Evolutionary conservation across 495 filamentous ascomycete genomes (phyloP), one percentile per base, ranked within the genome.

Genomic region (Penicillium angulare): DNA sequence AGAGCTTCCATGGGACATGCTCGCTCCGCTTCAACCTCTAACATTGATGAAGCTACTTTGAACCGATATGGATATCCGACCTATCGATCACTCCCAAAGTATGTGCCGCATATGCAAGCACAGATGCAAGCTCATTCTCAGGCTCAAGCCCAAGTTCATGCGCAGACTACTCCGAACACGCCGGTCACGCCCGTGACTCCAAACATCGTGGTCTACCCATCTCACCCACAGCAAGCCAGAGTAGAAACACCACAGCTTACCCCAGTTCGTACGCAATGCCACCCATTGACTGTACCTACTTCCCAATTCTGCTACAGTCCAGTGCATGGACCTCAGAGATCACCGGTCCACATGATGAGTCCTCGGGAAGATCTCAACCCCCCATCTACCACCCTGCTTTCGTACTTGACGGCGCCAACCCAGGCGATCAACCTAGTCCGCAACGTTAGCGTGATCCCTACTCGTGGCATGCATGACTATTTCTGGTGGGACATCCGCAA

Each of bases 401-500:
- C 83, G 21, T 93, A 95, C 60, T 78, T 97, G 26, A 92, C 88
- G 10, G 71, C 79, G 0, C 74, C 87, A 38, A 95, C 92, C 55
- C 90, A 89, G 29, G 81, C 88, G 16, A 86, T 91, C 7, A 84
- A 83, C 26, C 75, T 95, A n/a, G 88, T 95, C 12, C 88, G 85
- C 55, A 88, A 85, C 47, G 81, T 92, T 59, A 89, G 84, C 55
- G 82, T 87, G 63, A 76, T 82, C 8, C 77, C 81, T 18, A 79
- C 81, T 21, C 82, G 89, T 32, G 85, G 85, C 35, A 66, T 85
- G 57, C 83, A 87, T 61, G 85, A 85, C 60, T 86, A 95, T 63
- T 92, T 89, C 63, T 97, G 91, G 91, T 97, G 88, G 88, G 91
- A 97, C 55, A 80, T 96, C 47, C 87, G 91, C 42, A 91, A 95